Evolutionary conservation across 2,329 filamentous ascomycete genomes (phyloP).

Genomic region (Aspergillus alliaceus): DNA sequence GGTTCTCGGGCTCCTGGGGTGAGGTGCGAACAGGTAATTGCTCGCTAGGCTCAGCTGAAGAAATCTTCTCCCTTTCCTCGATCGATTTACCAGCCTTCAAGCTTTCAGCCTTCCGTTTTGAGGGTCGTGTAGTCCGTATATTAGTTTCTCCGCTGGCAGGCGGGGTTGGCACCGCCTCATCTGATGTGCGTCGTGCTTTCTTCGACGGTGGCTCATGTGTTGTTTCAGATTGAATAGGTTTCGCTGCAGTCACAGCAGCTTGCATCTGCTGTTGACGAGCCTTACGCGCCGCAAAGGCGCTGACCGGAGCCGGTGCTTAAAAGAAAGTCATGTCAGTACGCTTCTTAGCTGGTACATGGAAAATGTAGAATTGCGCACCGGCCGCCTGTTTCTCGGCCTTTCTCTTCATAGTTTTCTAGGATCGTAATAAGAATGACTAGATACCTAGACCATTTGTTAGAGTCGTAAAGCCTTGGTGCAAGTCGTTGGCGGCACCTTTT

Average conservation of each 20-base stretch:
- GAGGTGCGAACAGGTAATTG: not conserved
- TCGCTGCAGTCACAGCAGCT: slow-evolving; percentile 17
- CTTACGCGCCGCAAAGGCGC: slow-evolving; percentile 45
- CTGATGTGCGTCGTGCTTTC: slow-evolving; percentile 30
- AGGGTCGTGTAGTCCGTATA: slow-evolving; percentile 19
- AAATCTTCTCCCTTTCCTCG: slow-evolving; percentile 7
- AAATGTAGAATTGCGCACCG: slow-evolving; percentile 22
- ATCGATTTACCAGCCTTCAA: slow-evolving; percentile 12
- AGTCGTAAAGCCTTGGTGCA: not conserved
- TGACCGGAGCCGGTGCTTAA: slow-evolving; percentile 33
- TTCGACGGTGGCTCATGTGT: slow-evolving; percentile 36
- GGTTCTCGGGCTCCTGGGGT: not conserved
- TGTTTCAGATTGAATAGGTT: slow-evolving; percentile 17
- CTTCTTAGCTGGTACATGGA: not conserved
- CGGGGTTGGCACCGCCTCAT: slow-evolving; percentile 16
- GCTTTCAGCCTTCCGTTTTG: slow-evolving; percentile 19
- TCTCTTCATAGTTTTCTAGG: slow-evolving; percentile 31
- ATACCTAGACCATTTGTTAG: not conserved
- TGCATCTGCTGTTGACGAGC: slow-evolving; percentile 37
- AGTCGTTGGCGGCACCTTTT: slow-evolving; percentile 9
- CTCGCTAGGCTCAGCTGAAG: slow-evolving; percentile 5
- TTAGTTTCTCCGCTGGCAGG: slow-evolving; percentile 13
- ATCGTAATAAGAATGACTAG: not conserved
- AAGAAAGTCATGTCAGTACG: slow-evolving; percentile 12
- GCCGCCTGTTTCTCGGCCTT: slow-evolving; percentile 39